Conservation (phyloP, 305 asterid species). For the Solanum hybrid region DNA sequence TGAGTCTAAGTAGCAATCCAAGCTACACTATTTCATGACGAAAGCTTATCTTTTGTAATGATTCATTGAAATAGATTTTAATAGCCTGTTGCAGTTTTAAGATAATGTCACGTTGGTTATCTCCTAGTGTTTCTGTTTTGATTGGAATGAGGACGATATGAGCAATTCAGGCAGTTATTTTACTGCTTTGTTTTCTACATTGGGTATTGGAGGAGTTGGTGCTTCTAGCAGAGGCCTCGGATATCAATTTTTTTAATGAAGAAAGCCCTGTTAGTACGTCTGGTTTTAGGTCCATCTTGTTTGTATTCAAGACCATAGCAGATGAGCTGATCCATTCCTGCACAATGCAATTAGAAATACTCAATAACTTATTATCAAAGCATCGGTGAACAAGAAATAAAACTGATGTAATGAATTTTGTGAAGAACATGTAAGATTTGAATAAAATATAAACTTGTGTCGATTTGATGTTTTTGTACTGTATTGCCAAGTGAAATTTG, state of each 20-base stretch:
- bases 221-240: not conserved
- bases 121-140: not conserved
- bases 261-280: not conserved
- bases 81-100: not conserved
- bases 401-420: not conserved
- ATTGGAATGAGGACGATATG: not conserved
- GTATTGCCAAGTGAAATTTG: not conserved
- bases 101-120: not conserved
- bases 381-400: not conserved
- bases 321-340: not conserved
- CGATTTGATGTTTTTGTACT: not conserved
- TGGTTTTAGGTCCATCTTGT: not conserved
- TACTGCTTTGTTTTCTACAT: not conserved
- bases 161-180: not conserved
- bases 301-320: not conserved
- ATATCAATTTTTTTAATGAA: not conserved
- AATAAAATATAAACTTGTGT: not conserved
- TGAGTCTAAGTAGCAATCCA: not conserved
- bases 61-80: not conserved
- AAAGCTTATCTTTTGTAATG: not conserved
- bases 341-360: not conserved
- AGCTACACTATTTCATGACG: not conserved
- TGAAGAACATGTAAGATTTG: not conserved
- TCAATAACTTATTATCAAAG: not conserved
- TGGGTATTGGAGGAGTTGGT: not conserved